Percentiles rank a stretch among this genome's conserved stretches.
Evolutionary conservation across 2,329 filamentous ascomycete species (phyloP).

Genomic region (Colletotrichum limetticola): DNA sequence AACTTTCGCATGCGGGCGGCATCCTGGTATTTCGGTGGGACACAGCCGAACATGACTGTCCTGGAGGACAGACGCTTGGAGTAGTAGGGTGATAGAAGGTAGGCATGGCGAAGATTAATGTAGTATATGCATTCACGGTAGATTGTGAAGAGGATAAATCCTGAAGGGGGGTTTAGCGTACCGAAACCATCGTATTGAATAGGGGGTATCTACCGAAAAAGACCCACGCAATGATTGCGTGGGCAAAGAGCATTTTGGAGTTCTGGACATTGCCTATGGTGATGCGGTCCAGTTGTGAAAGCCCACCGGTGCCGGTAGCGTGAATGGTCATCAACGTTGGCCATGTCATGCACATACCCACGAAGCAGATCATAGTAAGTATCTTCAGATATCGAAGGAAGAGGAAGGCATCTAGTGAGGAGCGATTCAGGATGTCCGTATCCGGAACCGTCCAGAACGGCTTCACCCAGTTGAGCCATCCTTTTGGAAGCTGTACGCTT

Average conservation of each 20-base stretch:
- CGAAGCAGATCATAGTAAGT: constrained; percentile 79
- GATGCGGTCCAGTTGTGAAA: constrained; percentile 72
- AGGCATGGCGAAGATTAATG: constrained; percentile 93
- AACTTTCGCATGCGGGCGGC: constrained; percentile 78
- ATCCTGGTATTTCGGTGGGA: constrained; percentile 81
- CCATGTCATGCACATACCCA: constrained; percentile 85
- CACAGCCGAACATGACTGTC: constrained; percentile 91
- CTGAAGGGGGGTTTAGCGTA: constrained; percentile 35
- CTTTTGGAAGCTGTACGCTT: constrained; percentile 58
- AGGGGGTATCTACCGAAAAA: constrained; percentile 69
- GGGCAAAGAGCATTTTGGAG: constrained; percentile 79
- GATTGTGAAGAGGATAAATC: constrained; percentile 89
- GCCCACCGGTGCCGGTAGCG: constrained; percentile 77
- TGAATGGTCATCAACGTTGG: constrained; percentile 88
- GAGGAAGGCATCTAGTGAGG: constrained; percentile 91
- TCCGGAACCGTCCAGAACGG: constrained; percentile 77
- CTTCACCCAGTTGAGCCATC: constrained; percentile 74
- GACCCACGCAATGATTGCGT: constrained; percentile 82
- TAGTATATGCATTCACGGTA: constrained; percentile 93
- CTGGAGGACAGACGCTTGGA: constrained; percentile 87
- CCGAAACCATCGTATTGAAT: background rate
- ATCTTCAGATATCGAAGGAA: constrained; percentile 79
- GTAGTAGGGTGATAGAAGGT: constrained; percentile 86
- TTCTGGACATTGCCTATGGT: constrained; percentile 63
- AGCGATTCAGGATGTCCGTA: constrained; percentile 86